Conservation (phyloP, 2,329 filamentous ascomycete genomes). For the Aspergillus sergii region DNA sequence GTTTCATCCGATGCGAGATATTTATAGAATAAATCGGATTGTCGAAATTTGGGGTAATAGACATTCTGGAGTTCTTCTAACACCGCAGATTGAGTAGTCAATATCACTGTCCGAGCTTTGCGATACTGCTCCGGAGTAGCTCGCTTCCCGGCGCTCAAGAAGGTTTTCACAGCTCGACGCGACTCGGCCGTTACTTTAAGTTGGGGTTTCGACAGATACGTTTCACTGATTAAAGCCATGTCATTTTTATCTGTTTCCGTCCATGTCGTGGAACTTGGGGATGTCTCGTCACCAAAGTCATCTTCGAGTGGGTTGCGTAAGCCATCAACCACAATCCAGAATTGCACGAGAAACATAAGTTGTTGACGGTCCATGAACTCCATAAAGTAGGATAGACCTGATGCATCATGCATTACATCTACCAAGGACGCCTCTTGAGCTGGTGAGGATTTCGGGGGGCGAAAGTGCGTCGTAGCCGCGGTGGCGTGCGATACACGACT, state of each 20-base stretch:
- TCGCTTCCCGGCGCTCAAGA: conserved; percentile 74
- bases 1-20: conserved; percentile 85
- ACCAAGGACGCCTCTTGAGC: conserved; percentile 75
- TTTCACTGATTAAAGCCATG: conserved; percentile 86
- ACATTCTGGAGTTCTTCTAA: conserved; percentile 81
- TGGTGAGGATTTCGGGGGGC: conserved; percentile 54
- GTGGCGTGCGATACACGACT: conserved; percentile 36
- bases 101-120: conserved; percentile 75
- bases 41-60: conserved; percentile 84
- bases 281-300: conserved; percentile 71
- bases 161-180: conserved; percentile 71
- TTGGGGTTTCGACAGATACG: conserved; percentile 81
- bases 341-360: conserved; percentile 88
- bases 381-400: conserved; percentile 97
- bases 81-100: conserved; percentile 79
- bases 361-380: conserved; percentile 96
- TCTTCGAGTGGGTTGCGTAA: conserved; percentile 93
- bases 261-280: conserved; percentile 69
- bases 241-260: conserved; percentile 83
- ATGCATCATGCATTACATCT: conserved; percentile 85
- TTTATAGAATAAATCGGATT: conserved; percentile 94
- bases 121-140: conserved; percentile 83
- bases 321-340: conserved; percentile 97
- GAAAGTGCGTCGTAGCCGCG: conserved; percentile 32
- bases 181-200: conserved; percentile 73